These are phyloP conservation scores for Hymenotorrendiella dingleyae DNA, from an alignment of 2,329 filamentous ascomycete species.

Conservation along the genomic window DNA sequence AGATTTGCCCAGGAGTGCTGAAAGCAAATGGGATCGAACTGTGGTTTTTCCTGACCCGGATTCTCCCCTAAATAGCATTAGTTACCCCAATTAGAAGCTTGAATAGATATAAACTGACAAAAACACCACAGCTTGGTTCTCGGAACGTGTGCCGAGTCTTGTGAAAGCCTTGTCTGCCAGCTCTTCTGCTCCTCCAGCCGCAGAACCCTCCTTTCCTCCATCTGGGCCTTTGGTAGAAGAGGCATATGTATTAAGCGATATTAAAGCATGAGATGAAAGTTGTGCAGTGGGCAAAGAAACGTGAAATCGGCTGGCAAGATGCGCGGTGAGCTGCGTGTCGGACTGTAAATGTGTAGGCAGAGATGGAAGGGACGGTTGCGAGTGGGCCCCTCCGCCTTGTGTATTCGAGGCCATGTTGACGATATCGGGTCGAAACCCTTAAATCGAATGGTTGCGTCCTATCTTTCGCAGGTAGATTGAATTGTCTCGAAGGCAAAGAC, in stretches of 20 bases:
- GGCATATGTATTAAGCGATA: slow-evolving; percentile 92
- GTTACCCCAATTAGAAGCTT: not conserved
- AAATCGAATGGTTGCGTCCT: slow-evolving; percentile 2
- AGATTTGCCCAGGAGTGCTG: slow-evolving; percentile 80
- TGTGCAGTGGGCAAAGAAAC: slow-evolving; percentile 81
- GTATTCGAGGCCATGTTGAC: slow-evolving; percentile 51
- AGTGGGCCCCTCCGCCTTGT: slow-evolving; percentile 55
- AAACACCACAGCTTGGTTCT: slow-evolving; percentile 91
- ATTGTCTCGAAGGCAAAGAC: too few relatives aligned
- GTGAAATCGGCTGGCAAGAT: slow-evolving; percentile 86
- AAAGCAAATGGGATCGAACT: slow-evolving; percentile 79
- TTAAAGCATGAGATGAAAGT: slow-evolving; percentile 84
- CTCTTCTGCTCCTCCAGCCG: slow-evolving; percentile 87
- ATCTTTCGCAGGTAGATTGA: slow-evolving; percentile 2
- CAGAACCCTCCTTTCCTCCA: slow-evolving; percentile 86
- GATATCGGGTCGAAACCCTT: slow-evolving; percentile 24
- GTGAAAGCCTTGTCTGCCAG: slow-evolving; percentile 82
- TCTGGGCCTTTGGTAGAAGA: slow-evolving; percentile 82
- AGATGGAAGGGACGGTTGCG: slow-evolving; percentile 79
- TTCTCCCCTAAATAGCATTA: slow-evolving; percentile 63
- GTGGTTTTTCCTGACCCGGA: slow-evolving; percentile 96
- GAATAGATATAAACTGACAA: slow-evolving; percentile 57
- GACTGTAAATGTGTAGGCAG: slow-evolving; percentile 78
- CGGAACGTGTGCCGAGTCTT: slow-evolving; percentile 77
- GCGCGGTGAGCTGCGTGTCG: slow-evolving; percentile 72